Conservation (phyloP, 1,284 basidiomycete species). For the Boletus mariae region DNA sequence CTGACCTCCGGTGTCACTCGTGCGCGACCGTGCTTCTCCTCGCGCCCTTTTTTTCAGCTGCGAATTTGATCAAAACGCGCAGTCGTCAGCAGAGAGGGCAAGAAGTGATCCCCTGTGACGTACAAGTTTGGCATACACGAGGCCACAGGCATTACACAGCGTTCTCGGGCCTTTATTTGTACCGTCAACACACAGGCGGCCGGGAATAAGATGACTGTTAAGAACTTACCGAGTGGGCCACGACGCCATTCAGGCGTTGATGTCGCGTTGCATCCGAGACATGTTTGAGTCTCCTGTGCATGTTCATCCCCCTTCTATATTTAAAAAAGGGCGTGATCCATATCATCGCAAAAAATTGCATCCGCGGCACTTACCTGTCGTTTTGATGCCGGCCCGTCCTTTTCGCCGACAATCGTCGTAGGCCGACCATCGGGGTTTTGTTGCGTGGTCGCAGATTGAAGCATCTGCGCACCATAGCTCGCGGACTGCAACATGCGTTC, state of each 20-base stretch:
- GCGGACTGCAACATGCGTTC: slow-evolving; percentile 51
- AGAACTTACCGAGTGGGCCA: slow-evolving; percentile 65
- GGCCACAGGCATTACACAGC: slow-evolving; percentile 56
- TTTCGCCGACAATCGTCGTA: slow-evolving; percentile 23
- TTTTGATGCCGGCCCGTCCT: slow-evolving; percentile 35
- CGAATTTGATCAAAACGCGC: slow-evolving; percentile 7
- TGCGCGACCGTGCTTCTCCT: slow-evolving; percentile 27
- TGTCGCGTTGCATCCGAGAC: slow-evolving; percentile 75
- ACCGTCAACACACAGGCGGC: slow-evolving; percentile 21
- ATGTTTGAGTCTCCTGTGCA: slow-evolving; percentile 59
- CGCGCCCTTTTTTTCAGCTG: slow-evolving; percentile 39
- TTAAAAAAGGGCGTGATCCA: slow-evolving; percentile 15
- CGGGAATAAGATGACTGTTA: slow-evolving; percentile 24
- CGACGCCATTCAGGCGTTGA: slow-evolving; percentile 81
- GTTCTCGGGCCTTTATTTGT: slow-evolving; percentile 47
- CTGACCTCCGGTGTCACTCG: slow-evolving; percentile 26
- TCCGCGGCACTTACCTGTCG: slow-evolving; percentile 41
- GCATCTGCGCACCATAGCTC: slow-evolving; percentile 48
- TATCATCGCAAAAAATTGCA: slow-evolving; percentile 8
- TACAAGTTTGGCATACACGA: slow-evolving; percentile 60
- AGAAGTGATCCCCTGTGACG: slow-evolving; percentile 26
- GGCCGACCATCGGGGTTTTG: slow-evolving; percentile 28
- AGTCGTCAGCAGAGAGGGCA: slow-evolving; percentile 11
- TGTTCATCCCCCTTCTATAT: slow-evolving; percentile 44
- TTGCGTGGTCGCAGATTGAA: slow-evolving; percentile 40